Base-by-base conservation (phyloP, 164 flowering plant species). In the Dillenia turbinata region DNA sequence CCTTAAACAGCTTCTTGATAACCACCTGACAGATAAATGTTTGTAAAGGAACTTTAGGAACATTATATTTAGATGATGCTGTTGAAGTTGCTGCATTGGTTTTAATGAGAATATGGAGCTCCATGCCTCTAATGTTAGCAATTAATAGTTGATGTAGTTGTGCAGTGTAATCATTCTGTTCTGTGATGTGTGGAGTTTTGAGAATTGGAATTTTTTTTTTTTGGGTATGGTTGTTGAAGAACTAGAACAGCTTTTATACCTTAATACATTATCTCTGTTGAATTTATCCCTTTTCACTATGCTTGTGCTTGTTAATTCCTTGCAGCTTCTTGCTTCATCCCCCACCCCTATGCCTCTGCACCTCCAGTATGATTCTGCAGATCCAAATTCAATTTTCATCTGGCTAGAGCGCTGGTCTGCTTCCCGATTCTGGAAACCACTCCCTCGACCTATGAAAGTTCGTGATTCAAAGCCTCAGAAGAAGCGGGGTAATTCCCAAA, bases 311-410 rank as follows among this genome's bases (percentile, higher is more conserved):
- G 26, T 54, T 43, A 59, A 17, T 64, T 69, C 56, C 58, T 68
- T 50, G 44, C 52, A 90, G 98, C 83, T 89, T 75, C 79, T 90
- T 68, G 76, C 82, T 54, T 70, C 86, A 71, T 77, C 89, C 54
- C 77, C 90, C 8, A 74, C 45, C 22, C 80, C 71, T 14, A 79
- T 77, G 78, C 89, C 90, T 55, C 72, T 94, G 68, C 77, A 56
- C 45, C 72, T 33, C 40, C 40, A 33, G 7, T 33, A 33, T 33
- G 40, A 33, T 33, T 33, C 40, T 33, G 40, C 40, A 33, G 40
- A 33, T 33, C 40, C 7, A 0, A 33, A 33, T 33, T 5, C 40
- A 33, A 33, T 33, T 33, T 33, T 33, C 6, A 7, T 4, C 7
- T 33, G 40, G 40, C 40, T 33, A 33, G 40, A 33, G 40, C 40